A percentile compares a stretch with the other conserved stretches of the same genome.
Evolutionary conservation across 177 flowering plant genomes (phyloP).

Genomic region (Vitis hybrid): DNA sequence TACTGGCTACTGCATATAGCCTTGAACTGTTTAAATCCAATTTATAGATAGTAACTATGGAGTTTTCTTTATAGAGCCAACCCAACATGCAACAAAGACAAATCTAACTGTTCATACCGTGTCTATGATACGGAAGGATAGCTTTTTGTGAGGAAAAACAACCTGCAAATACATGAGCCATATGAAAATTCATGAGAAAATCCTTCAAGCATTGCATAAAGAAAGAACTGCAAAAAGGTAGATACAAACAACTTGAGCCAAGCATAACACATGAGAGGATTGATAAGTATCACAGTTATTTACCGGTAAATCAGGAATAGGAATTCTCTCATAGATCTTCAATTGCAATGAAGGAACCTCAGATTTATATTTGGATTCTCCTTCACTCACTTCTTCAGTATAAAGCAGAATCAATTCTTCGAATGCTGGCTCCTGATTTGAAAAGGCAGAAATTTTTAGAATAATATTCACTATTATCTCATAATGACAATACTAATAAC

Average conservation of each 20-base stretch:
- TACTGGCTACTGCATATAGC: not conserved
- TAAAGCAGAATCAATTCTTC: conserved; percentile 86
- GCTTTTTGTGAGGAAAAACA: conserved; percentile 93
- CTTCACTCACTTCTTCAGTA: conserved; percentile 45
- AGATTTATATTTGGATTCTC: conserved; percentile 21
- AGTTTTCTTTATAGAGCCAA: not conserved
- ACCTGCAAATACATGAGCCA: conserved; percentile 50
- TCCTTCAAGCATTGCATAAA: not conserved
- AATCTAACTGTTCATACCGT: conserved; percentile 47
- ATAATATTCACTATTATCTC: not conserved
- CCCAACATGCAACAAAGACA: not conserved
- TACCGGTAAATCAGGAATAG: conserved; percentile 95
- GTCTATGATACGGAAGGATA: conserved; percentile 93
- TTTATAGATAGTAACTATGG: not conserved
- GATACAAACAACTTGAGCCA: not conserved
- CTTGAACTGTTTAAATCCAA: not conserved
- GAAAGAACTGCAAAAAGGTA: not conserved
- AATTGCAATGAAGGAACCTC: conserved; percentile 65
- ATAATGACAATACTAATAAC: not conserved
- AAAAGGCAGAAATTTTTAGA: not conserved
- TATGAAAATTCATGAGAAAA: not conserved
- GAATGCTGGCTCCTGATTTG: conserved; percentile 85
- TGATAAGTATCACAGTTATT: conserved; percentile 20
- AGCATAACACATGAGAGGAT: conserved; percentile 7
- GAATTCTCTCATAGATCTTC: conserved; percentile 87